Conservation (phyloP, 768 basidiomycete species). For the Russula lepida region DNA sequence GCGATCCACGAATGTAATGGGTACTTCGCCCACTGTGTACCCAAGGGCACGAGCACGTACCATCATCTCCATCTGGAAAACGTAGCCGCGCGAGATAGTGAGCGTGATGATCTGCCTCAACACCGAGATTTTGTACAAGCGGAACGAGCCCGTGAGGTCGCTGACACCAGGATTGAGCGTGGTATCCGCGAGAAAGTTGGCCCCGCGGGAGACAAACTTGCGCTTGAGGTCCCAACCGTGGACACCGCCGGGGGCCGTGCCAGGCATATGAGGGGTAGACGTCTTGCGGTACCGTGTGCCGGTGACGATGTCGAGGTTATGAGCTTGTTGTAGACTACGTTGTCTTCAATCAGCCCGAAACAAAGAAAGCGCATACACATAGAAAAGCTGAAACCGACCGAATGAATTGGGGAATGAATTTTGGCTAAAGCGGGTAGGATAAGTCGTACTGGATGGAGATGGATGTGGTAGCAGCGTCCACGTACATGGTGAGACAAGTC, state of each 20-base stretch:
- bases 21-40: conserved; percentile 83
- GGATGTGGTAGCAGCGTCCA: not conserved
- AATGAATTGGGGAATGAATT: conserved; percentile 92
- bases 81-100: conserved; percentile 83
- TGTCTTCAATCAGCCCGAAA: not conserved
- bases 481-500: conserved; percentile 92
- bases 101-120: conserved; percentile 76
- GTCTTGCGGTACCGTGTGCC: conserved; percentile 77
- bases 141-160: conserved; percentile 85
- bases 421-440: conserved; percentile 47
- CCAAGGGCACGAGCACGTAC: conserved; percentile 78
- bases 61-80: conserved; percentile 99
- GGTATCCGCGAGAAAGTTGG: conserved; percentile 85
- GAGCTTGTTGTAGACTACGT: conserved; percentile 69
- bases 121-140: conserved; percentile 70
- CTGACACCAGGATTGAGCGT: conserved; percentile 79
- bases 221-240: conserved; percentile 90
- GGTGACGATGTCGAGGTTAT: conserved; percentile 88
- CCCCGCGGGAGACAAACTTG: conserved; percentile 80
- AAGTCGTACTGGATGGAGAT: not conserved
- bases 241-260: conserved; percentile 72
- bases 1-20: conserved; percentile 91
- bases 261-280: conserved; percentile 46
- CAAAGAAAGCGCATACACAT: not conserved
- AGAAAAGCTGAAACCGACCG: conserved; percentile 35